A percentile compares a stretch with the other conserved stretches of the same genome.
phyloP scores from a whole-genome alignment of 1,284 basidiomycete species.

The Ceratobasidium sp. region DNA sequence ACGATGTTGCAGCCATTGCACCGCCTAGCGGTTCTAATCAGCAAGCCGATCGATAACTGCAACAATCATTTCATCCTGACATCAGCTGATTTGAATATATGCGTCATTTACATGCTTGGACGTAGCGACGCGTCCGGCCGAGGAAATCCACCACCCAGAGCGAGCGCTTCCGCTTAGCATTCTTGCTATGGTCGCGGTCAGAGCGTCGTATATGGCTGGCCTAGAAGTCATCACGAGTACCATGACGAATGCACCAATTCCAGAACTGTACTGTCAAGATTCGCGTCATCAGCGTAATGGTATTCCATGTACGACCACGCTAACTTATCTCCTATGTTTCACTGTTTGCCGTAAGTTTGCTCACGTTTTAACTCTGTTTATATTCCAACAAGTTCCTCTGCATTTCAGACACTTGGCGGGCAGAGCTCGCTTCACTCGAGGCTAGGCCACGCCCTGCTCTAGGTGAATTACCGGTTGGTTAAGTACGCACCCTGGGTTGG shows the following conservation, averaged over 20 bases:
- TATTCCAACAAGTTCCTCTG: not conserved
- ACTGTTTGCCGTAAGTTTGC: constrained; percentile 27
- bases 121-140: constrained; percentile 32
- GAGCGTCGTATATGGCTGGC: constrained; percentile 28
- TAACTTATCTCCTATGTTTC: constrained; percentile 26
- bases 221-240: not conserved
- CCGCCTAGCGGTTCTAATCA: constrained; percentile 2
- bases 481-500: constrained; percentile 8
- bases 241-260: constrained; percentile 21
- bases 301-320: constrained; percentile 6
- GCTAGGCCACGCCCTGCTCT: constrained; percentile 26
- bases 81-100: constrained; percentile 1
- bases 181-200: constrained; percentile 13
- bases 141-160: constrained; percentile 32
- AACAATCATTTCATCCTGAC: not conserved
- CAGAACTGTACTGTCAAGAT: constrained; percentile 26
- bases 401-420: constrained; percentile 34
- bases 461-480: constrained; percentile 37
- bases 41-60: not conserved
- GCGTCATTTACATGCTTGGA: constrained; percentile 29
- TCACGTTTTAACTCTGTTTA: not conserved
- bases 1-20: too few species aligned
- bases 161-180: constrained; percentile 32
- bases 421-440: constrained; percentile 32
- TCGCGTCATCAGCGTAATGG: constrained; percentile 12